Percentiles rank a stretch among this genome's conserved stretches.
Evolutionary conservation across 2,329 filamentous ascomycete species (phyloP).

Genomic region (Ambrosiella xylebori): DNA sequence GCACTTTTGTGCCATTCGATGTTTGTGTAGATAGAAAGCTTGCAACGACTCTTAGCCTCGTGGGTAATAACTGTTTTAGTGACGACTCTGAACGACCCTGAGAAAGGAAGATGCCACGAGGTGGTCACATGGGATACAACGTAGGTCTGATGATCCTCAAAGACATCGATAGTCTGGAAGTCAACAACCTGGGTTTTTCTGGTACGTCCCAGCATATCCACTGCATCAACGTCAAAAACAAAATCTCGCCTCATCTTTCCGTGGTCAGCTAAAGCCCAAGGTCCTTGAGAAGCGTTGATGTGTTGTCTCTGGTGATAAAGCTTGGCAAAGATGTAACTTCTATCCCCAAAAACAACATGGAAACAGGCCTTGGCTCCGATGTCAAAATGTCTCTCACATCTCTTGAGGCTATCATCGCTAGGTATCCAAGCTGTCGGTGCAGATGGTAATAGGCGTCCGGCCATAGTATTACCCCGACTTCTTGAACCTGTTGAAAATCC

Average conservation of each 20-base stretch:
- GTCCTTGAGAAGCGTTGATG: slow-evolving; percentile 65
- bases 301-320: slow-evolving; percentile 72
- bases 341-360: slow-evolving; percentile 91
- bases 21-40: slow-evolving; percentile 71
- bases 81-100: slow-evolving; percentile 60
- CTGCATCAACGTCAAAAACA: slow-evolving; percentile 55
- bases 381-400: slow-evolving; percentile 68
- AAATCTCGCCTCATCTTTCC: slow-evolving; percentile 63
- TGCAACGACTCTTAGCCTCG: slow-evolving; percentile 78
- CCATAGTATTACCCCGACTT: slow-evolving; percentile 20
- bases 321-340: slow-evolving; percentile 83
- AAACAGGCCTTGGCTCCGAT: slow-evolving; percentile 89
- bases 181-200: slow-evolving; percentile 52
- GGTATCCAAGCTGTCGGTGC: slow-evolving; percentile 74
- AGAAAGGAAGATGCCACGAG: slow-evolving; percentile 73
- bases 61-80: slow-evolving; percentile 92
- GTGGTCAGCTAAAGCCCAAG: slow-evolving; percentile 48
- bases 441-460: slow-evolving; percentile 37
- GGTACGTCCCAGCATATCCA: slow-evolving; percentile 45
- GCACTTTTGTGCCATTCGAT: slow-evolving; percentile 63
- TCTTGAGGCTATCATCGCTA: slow-evolving; percentile 57
- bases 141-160: slow-evolving; percentile 57
- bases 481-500: slow-evolving; percentile 19
- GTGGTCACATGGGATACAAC: slow-evolving; percentile 45
- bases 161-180: slow-evolving; percentile 70